Conservation (phyloP, 2,329 filamentous ascomycete species). For the Aspergillus oerlinghausenensis region DNA sequence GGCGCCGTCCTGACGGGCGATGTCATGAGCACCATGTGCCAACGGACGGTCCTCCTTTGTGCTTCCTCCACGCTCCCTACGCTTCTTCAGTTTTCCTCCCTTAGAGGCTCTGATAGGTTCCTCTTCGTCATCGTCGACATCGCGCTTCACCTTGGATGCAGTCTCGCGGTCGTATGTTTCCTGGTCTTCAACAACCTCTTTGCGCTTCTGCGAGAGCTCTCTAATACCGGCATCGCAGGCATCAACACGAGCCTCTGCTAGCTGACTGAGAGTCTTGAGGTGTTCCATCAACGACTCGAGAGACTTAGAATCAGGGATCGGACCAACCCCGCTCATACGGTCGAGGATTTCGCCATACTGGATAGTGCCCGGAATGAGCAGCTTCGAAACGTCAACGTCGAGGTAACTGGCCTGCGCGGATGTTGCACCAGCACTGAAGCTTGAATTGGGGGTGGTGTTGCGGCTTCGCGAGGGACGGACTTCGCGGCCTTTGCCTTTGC, state of each 20-base stretch:
- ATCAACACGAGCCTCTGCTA: constrained; percentile 54
- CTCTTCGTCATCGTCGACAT: constrained; percentile 40
- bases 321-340: constrained; percentile 45
- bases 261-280: constrained; percentile 53
- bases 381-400: constrained; percentile 47
- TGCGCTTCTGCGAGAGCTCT: constrained; percentile 54
- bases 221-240: constrained; percentile 57
- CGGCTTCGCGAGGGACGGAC: constrained; percentile 54
- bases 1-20: constrained; percentile 61
- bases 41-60: constrained; percentile 58
- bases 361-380: constrained; percentile 44
- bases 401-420: constrained; percentile 49
- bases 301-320: constrained; percentile 45
- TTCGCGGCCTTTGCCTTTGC: constrained; percentile 52
- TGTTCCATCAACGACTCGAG: constrained; percentile 49
- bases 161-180: constrained; percentile 48
- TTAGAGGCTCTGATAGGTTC: constrained; percentile 46
- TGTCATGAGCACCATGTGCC: constrained; percentile 58
- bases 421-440: constrained; percentile 43
- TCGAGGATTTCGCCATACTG: constrained; percentile 58
- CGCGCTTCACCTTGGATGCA: constrained; percentile 38
- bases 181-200: constrained; percentile 51
- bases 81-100: constrained; percentile 68
- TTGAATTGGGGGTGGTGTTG: constrained; percentile 59
- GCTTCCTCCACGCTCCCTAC: constrained; percentile 61